These are phyloP conservation scores for Alternaria dauci DNA, from an alignment of 2,329 filamentous ascomycete genomes.

Conservation along the genomic window DNA sequence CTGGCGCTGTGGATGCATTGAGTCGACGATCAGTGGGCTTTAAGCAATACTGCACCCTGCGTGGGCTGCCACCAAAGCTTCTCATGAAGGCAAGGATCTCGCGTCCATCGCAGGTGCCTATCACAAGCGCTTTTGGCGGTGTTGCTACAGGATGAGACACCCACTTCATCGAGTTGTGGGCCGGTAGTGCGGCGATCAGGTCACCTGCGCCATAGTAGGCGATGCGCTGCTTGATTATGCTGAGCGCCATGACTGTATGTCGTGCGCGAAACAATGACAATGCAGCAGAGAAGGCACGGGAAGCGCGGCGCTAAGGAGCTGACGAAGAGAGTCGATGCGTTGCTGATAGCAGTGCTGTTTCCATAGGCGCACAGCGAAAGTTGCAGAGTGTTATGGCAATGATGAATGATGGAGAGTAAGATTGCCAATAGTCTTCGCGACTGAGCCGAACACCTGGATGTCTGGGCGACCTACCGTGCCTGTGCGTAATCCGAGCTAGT, in stretches of 20 bases:
- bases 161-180: background rate
- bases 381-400: background rate
- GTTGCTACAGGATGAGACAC: background rate
- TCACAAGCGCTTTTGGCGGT: background rate
- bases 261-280: background rate
- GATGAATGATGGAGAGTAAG: background rate
- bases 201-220: background rate
- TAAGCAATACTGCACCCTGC: background rate
- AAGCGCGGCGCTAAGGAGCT: background rate
- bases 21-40: background rate
- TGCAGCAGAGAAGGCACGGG: background rate
- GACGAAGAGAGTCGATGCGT: background rate
- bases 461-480: background rate
- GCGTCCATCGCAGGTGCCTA: background rate
- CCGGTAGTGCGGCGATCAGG: background rate
- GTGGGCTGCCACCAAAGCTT: background rate
- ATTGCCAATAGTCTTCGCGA: background rate
- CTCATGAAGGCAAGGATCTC: background rate
- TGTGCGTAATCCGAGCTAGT: background rate
- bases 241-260: background rate
- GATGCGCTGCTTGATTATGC: background rate
- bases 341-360: background rate
- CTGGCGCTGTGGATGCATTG: background rate
- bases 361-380: background rate
- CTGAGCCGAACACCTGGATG: background rate